Evolutionary conservation across 225 moss, liverwort and hornwort species (phyloP).

Genomic region (Neckera pumila): DNA sequence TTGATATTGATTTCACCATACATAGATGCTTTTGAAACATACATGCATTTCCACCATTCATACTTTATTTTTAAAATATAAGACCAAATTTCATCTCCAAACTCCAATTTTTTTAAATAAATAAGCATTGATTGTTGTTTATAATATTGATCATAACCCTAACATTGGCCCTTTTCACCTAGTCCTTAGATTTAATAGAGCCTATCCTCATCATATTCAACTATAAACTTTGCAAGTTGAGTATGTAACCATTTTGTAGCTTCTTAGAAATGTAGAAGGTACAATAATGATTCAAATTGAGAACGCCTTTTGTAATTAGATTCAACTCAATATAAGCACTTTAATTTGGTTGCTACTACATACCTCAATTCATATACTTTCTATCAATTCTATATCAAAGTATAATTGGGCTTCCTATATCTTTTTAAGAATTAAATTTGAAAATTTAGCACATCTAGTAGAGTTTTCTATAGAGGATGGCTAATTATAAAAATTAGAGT

Average conservation of each 20-base stretch:
- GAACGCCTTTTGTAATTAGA: neutral
- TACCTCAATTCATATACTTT: neutral
- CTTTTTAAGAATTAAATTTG: neutral
- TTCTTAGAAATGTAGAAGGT: neutral
- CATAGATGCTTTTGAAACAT: too few relatives aligned
- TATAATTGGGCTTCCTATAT: neutral
- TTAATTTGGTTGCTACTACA: rapidly evolving
- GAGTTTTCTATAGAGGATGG: rapidly evolving
- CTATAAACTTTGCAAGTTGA: neutral
- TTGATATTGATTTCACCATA: neutral
- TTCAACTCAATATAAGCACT: rapidly evolving
- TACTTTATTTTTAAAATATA: neutral
- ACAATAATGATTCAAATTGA: neutral
- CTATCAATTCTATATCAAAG: neutral
- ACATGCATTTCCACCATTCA: neutral
- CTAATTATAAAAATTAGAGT: neutral
- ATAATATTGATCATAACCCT: neutral
- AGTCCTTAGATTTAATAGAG: neutral
- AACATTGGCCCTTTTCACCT: rapidly evolving
- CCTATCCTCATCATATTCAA: neutral
- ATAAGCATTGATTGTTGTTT: neutral
- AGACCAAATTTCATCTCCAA: too few relatives aligned
- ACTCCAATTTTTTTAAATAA: neutral
- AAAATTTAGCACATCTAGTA: neutral
- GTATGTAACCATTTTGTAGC: neutral